Conservation (phyloP, 1,284 basidiomycete species). For the Lignosus rhinocerotis region DNA sequence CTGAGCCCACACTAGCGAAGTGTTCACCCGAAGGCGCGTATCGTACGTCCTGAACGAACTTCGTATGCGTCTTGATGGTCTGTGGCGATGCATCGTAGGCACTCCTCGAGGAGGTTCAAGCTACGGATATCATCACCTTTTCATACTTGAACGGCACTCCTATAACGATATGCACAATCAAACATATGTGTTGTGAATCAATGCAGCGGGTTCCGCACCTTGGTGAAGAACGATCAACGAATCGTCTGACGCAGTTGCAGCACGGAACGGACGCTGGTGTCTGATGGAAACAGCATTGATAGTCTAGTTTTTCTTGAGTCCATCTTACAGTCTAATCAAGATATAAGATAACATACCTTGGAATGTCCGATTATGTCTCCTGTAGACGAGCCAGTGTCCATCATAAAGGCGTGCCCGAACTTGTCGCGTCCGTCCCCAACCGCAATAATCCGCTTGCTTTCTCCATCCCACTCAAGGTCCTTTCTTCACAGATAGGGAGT, state of each 20-base stretch:
- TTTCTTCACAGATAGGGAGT: slow-evolving; percentile 51
- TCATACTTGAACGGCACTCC: slow-evolving; percentile 90
- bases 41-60: slow-evolving; percentile 92
- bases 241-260: slow-evolving; percentile 88
- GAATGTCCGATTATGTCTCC: slow-evolving; percentile 95
- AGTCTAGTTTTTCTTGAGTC: slow-evolving; percentile 40
- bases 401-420: slow-evolving; percentile 88
- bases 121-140: slow-evolving; percentile 51
- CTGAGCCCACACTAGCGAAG: slow-evolving; percentile 91
- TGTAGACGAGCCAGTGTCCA: slow-evolving; percentile 85
- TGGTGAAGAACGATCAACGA: slow-evolving; percentile 80
- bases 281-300: slow-evolving; percentile 94
- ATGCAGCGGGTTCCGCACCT: slow-evolving; percentile 41
- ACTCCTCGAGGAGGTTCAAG: no score
- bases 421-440: slow-evolving; percentile 95
- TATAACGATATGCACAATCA: slow-evolving; percentile 28
- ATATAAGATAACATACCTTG: slow-evolving; percentile 56
- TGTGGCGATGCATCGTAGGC: slow-evolving; percentile 28
- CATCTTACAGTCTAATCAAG: no score
- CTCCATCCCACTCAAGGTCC: slow-evolving; percentile 95
- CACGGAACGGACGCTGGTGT: slow-evolving; percentile 88
- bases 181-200: slow-evolving; percentile 13
- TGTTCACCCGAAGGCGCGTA: slow-evolving; percentile 81
- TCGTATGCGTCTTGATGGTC: slow-evolving; percentile 89
- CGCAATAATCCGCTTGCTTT: slow-evolving; percentile 93